Conservation (phyloP, 2,329 filamentous ascomycete genomes). For the Nigrospora oryzae region DNA sequence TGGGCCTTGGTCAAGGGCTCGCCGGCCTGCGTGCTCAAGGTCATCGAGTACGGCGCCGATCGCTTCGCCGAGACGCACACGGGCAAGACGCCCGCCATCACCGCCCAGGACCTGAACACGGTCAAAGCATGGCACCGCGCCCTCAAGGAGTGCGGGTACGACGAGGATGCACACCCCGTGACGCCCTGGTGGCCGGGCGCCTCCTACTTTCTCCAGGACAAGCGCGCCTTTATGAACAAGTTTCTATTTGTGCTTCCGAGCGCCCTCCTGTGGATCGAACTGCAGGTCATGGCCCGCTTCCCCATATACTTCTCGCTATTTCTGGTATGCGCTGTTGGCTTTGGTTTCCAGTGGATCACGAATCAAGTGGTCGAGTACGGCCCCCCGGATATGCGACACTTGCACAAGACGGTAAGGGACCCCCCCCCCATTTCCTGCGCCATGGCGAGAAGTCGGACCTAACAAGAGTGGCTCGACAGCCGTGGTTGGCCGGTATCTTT, state of each 20-base stretch:
- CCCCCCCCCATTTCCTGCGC: background rate
- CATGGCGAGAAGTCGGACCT: too few relatives aligned
- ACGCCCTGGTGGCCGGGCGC: conserved; percentile 64
- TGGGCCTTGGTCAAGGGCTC: conserved; percentile 96
- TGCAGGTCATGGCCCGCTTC: conserved; percentile 66
- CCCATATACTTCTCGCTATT: conserved; percentile 72
- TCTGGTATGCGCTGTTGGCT: conserved; percentile 55
- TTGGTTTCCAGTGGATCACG: conserved; percentile 67
- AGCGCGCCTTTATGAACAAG: conserved; percentile 67
- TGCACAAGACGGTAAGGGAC: conserved; percentile 72
- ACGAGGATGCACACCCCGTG: conserved; percentile 65
- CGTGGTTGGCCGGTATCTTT: conserved; percentile 91
- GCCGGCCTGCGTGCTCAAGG: conserved; percentile 79
- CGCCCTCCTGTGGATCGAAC: conserved; percentile 59
- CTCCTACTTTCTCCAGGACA: conserved; percentile 66
- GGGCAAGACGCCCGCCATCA: conserved; percentile 82
- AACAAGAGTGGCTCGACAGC: conserved; percentile 37
- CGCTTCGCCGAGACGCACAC: conserved; percentile 82
- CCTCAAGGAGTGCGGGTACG: conserved; percentile 75
- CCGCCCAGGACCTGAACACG: conserved; percentile 86
- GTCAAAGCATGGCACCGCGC: conserved; percentile 73
- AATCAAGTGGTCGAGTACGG: conserved; percentile 74
- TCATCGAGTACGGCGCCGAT: conserved; percentile 93
- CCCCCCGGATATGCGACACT: conserved; percentile 77
- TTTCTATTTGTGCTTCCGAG: conserved; percentile 91